Evolutionary conservation across 164 flowering plant species (phyloP).

Genomic region (Vitis amurensis): DNA sequence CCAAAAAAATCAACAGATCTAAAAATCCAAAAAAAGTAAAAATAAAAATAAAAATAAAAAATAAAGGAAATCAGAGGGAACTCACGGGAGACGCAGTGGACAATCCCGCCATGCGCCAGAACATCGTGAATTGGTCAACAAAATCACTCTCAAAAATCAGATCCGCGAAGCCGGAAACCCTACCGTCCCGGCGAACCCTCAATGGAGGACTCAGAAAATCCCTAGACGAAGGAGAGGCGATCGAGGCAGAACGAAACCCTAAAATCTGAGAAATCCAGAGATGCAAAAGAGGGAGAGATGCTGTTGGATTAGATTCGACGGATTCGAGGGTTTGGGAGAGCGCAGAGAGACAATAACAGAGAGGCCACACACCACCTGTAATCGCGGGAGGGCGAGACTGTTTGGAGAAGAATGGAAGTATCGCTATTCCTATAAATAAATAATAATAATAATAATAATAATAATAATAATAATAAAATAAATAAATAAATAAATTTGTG

Average conservation of each 20-base stretch:
- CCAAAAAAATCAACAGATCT: neutral
- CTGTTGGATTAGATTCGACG: constrained; percentile 5
- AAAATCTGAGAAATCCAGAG: constrained; percentile 1
- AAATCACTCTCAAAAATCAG: constrained; percentile 11
- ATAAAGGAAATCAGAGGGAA: constrained; percentile 1
- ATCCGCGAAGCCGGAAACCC: constrained; percentile 19
- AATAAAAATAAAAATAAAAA: neutral
- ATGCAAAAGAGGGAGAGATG: neutral
- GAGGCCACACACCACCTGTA: constrained; percentile 10
- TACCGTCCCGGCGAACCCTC: neutral
- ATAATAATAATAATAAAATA: too few species aligned
- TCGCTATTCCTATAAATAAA: too few species aligned
- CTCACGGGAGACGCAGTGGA: constrained; percentile 88
- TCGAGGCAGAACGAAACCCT: constrained; percentile 11
- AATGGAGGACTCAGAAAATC: neutral
- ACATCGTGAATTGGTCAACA: constrained; percentile 48
- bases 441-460: too few species aligned
- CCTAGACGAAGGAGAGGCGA: neutral
- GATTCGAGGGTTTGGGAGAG: neutral
- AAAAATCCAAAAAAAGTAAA: neutral
- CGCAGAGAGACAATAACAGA: neutral
- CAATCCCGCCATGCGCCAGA: constrained; percentile 95
- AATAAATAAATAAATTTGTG: too few species aligned
- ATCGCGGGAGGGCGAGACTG: constrained; percentile 16
- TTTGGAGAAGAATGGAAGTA: too few species aligned